A percentile compares a stretch with the other conserved stretches of the same genome.
Evolutionary conservation across 1,284 basidiomycete species (phyloP).

Genomic region (Clitocybe nebularis): DNA sequence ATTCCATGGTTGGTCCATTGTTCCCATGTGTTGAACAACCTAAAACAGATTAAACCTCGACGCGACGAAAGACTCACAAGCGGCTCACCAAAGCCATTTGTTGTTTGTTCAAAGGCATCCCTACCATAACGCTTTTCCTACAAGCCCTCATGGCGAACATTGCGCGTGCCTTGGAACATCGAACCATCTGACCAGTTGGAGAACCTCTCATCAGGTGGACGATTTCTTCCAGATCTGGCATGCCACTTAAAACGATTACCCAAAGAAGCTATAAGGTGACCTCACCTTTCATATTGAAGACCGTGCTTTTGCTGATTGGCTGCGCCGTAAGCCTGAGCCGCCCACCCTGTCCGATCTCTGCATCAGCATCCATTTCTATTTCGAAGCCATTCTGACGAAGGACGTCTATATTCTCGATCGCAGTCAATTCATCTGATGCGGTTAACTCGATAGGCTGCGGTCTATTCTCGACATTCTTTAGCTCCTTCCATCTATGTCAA

Average conservation of each 20-base stretch:
- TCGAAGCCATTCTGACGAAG: constrained; percentile 90
- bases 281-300: constrained; percentile 63
- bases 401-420: constrained; percentile 81
- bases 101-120: constrained; percentile 70
- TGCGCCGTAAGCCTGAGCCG: constrained; percentile 75
- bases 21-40: constrained; percentile 92
- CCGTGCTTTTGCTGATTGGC: constrained; percentile 87
- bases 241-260: neutral
- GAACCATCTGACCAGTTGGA: constrained; percentile 74
- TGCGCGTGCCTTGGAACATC: constrained; percentile 88
- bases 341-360: constrained; percentile 39
- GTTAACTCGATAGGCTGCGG: constrained; percentile 80
- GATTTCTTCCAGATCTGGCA: constrained; percentile 90
- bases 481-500: constrained; percentile 1
- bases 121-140: constrained; percentile 95
- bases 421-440: constrained; percentile 87
- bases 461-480: constrained; percentile 36
- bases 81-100: constrained; percentile 78
- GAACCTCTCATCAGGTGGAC: constrained; percentile 81
- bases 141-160: constrained; percentile 99
- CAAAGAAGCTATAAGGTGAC: constrained; percentile 2
- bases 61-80: constrained; percentile 3
- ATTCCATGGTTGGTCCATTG: constrained; percentile 97
- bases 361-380: constrained; percentile 65
- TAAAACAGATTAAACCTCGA: constrained; percentile 25